Percentiles rank a stretch among this genome's conserved stretches.
Evolutionary conservation across 192 early-diverging fungal species (phyloP).

Genomic region (Gorgonomyces haynaldii): DNA sequence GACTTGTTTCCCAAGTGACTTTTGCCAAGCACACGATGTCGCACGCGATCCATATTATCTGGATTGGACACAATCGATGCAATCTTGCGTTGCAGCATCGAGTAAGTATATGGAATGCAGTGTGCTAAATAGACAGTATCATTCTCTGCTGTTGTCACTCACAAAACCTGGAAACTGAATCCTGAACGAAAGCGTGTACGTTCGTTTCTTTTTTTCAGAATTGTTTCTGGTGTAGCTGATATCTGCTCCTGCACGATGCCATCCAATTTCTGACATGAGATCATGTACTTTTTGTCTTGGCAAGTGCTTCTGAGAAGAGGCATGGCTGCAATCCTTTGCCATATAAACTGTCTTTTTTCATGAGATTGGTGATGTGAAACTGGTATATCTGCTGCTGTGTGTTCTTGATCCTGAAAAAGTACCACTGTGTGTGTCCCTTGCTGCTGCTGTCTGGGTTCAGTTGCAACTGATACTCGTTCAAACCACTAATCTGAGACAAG

Average conservation of each 20-base stretch:
- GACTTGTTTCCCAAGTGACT: conserved; percentile 23
- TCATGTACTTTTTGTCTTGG: conserved; percentile 2
- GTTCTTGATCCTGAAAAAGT: conserved; percentile 20
- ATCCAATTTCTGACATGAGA: conserved; percentile 31
- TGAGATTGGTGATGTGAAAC: conserved; percentile 27
- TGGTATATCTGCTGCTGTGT: conserved; percentile 6
- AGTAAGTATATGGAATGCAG: conserved; percentile 36
- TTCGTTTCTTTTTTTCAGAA: not conserved
- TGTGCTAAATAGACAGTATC: conserved; percentile 32
- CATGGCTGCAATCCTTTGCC: conserved; percentile 20
- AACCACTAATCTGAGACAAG: not conserved
- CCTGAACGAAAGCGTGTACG: conserved; percentile 22
- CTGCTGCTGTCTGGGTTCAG: conserved; percentile 19
- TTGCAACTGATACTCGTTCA: conserved; percentile 15
- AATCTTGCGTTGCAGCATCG: conserved; percentile 19
- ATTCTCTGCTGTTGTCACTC: not conserved
- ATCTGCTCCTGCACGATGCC: conserved; percentile 21
- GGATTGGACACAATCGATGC: conserved; percentile 15
- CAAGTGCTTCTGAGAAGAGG: conserved; percentile 19
- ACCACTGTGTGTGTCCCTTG: conserved; percentile 23
- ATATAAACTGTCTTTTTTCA: conserved; percentile 23
- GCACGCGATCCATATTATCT: conserved; percentile 4
- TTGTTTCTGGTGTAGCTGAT: conserved; percentile 21
- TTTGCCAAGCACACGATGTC: conserved; percentile 25
- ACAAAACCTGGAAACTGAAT: conserved; percentile 5